Base-by-base conservation (phyloP, 1,139 yeast genomes). In the Pichia sp. region DNA sequence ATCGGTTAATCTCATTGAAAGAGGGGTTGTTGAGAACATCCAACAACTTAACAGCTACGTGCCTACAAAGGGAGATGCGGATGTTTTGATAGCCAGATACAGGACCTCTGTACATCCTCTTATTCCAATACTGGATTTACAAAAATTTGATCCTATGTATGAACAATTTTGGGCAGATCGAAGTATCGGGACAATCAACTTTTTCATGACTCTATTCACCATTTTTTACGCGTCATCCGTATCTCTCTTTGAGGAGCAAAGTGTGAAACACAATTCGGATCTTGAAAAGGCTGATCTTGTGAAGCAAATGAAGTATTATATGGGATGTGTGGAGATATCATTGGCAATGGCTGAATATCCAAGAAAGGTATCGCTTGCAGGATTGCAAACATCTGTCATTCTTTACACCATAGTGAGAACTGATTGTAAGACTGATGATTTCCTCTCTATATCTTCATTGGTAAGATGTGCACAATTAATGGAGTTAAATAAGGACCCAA, bases 401-500 rank as follows among this genome's bases (percentile, higher is more conserved):
- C 34, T 49, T 3, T 51, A 48, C 27, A 41, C 47, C 12, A 46
- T 46, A 5, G 34, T 47, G 11, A 33, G 53, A 24, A 45, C 44
- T 16, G 52, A 49, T 29, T 49, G 51, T 29, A 37, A 46, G 23
- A 44, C 49, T 2, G 50, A 48, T 36, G 53, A 49, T 30, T 49
- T 43, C 32, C 38, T 48, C n/a, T 43, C 51, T n/a, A 42, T 42
- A 12, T 57, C 63, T 3, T 50, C 53, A 3, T 45, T 62, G 30
- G 57, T 72, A 3, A 51, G 80, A 33, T 70, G 73, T 45, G 77
- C 80, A 1, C 76, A 74, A 49, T 62, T 70, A 34, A 58, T 74
- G 22, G 74, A 72, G 37, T 55, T 75, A 32, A 74, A 75, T 47
- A 67, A 74, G 48, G 83, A 75, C 44, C 83, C 83, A 1, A 61